A percentile compares a stretch with the other conserved stretches of the same genome.
These are phyloP conservation scores for Plectosphaerella plurivora DNA, from an alignment of 2,329 filamentous ascomycete genomes.

Conservation along the genomic window DNA sequence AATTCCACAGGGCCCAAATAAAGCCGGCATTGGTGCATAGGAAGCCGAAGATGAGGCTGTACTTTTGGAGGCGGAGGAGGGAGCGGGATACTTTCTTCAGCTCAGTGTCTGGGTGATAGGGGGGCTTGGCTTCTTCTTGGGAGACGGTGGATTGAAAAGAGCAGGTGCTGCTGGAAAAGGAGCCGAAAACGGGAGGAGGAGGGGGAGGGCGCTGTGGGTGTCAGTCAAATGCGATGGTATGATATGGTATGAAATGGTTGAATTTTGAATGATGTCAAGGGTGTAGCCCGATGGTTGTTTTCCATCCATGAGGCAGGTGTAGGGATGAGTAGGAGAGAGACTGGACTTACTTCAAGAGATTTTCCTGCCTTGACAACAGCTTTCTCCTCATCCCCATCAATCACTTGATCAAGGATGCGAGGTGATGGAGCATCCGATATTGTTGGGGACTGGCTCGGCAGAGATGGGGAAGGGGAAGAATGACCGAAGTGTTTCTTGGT, in stretches of 20 bases:
- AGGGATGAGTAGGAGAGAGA: too few species aligned
- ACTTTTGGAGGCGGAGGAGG: constrained; percentile 32
- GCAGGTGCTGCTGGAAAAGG: constrained; percentile 21
- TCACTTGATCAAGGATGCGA: too few species aligned
- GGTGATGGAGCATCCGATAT: neutral
- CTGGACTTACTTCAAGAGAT: too few species aligned
- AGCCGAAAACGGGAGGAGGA: neutral
- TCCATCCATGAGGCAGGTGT: too few species aligned
- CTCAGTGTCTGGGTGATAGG: constrained; percentile 33
- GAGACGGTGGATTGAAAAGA: constrained; percentile 29
- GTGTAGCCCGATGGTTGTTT: too few species aligned
- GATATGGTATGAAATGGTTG: too few species aligned
- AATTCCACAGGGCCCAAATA: constrained; percentile 29
- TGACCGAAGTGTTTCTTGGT: neutral
- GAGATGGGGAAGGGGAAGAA: neutral
- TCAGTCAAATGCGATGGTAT: too few species aligned
- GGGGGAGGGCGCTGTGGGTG: neutral
- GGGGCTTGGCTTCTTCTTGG: constrained; percentile 32
- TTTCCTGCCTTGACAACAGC: too few species aligned
- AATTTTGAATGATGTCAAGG: too few species aligned
- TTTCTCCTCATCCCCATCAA: too few species aligned
- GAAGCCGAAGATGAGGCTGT: constrained; percentile 29
- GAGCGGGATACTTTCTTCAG: constrained; percentile 30
- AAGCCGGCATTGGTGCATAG: constrained; percentile 26
- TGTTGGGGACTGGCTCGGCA: neutral